Evolutionary conservation across 176 grass and related monocot genomes (phyloP), one percentile per base, ranked within the genome.

Genomic region (Eragrostis curvula): DNA sequence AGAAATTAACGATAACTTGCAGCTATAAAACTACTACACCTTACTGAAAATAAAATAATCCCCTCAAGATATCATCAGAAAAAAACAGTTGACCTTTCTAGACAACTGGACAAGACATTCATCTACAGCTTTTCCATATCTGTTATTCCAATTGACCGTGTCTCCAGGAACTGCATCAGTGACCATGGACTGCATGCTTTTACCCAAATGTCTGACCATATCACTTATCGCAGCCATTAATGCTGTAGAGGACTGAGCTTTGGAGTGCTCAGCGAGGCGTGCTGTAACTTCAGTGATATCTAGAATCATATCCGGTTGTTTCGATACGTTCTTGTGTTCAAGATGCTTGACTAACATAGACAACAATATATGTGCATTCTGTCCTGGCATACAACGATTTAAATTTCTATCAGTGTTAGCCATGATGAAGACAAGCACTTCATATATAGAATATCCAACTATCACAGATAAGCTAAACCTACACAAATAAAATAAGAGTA

Each of bases 301-400:
- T 66, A 95, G 55, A 86, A 93, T 86, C 86, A 90, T 93, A 74
- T 93, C 92, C 12, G 96, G 90, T 56, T 91, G 88, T 67, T 90
- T 95, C 58, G 84, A 66, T 70, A 98, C 88, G 68, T 89, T 89
- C 83, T 87, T 95, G 84, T 95, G 90, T 59, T 95, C 92, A 62
- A 98, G 90, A 87, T 98, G 96, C 92, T 98, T 98, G 25, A 95
- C 81, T 86, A 98, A 85, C 71, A 91, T 93, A 41, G 92, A 95
- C 82, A 95, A 69, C 71, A 95, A 79, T 71, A 98, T 85, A 84
- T 98, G 86, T 57, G 90, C 78, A 9, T 95, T 95, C 92, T 98
- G 90, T 66, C 92, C 96, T 98, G 89, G 71, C 82, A 88, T 60
- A 55, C 63, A 91, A 88, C 57, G 75, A 50, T 70, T 7, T 75